phyloP scores from a whole-genome alignment of 1,139 yeast genomes.

The Pichia sp. region DNA sequence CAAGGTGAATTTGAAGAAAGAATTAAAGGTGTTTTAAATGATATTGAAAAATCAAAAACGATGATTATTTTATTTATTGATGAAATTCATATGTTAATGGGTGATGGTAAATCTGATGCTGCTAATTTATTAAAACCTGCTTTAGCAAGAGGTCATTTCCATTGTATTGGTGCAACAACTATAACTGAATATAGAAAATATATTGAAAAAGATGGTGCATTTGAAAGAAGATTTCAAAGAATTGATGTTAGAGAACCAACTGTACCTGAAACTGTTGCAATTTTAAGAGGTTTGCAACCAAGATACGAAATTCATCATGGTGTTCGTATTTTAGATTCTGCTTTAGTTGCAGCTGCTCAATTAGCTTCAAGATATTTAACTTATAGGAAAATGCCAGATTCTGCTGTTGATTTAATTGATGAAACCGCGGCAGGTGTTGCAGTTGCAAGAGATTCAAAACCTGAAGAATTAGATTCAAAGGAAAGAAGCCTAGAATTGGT shows the following conservation, averaged over 20 bases:
- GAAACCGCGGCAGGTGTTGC: conserved; percentile 98
- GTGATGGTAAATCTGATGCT: conserved; percentile 91
- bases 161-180: conserved; percentile 98
- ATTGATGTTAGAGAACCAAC: conserved; percentile 95
- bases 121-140: conserved; percentile 96
- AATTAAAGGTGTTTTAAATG: conserved; percentile 90
- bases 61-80: conserved; percentile 88
- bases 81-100: conserved; percentile 96
- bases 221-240: conserved; percentile 97
- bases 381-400: conserved; percentile 92
- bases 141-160: conserved; percentile 92
- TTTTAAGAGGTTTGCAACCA: conserved; percentile 92
- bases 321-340: conserved; percentile 91
- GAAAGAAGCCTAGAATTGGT: conserved; percentile 89
- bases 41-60: conserved; percentile 81
- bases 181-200: conserved; percentile 88
- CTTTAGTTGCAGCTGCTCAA: conserved; percentile 91
- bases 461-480: conserved; percentile 89
- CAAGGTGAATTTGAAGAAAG: conserved; percentile 99
- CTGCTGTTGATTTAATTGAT: conserved; percentile 95
- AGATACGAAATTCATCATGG: conserved; percentile 98
- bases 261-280: conserved; percentile 87
- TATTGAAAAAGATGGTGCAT: conserved; percentile 96
- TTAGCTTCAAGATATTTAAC: conserved; percentile 92
- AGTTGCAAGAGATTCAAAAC: conserved; percentile 95